Percentiles rank a stretch among this genome's conserved stretches.
Conservation (phyloP, 805 yeast genomes). For the Saturnispora mendoncae region DNA sequence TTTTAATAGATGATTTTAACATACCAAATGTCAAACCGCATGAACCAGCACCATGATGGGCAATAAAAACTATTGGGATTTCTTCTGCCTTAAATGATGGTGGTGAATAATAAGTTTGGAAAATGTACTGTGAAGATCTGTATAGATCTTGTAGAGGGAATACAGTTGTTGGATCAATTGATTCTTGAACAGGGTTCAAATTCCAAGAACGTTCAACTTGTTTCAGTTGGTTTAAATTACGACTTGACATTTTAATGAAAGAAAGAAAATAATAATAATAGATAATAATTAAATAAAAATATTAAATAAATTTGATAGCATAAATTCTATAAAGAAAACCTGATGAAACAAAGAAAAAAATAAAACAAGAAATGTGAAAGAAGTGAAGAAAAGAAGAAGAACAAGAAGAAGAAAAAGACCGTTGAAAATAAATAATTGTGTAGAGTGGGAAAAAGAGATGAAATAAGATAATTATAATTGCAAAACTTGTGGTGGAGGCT, state of each 20-base stretch:
- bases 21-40: conserved; percentile 68
- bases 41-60: conserved; percentile 96
- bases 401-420: background rate
- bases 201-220: conserved; percentile 4
- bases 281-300: conserved; percentile 1
- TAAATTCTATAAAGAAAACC: background rate
- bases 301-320: background rate
- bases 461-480: background rate
- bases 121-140: conserved; percentile 21
- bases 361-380: background rate
- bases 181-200: background rate
- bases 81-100: conserved; percentile 35
- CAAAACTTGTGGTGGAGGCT: conserved; percentile 7
- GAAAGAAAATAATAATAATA: background rate
- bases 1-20: conserved; percentile 37
- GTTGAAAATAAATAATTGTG: background rate
- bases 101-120: conserved; percentile 50
- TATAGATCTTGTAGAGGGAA: conserved; percentile 24
- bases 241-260: background rate
- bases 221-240: background rate
- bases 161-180: conserved; percentile 1
- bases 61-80: conserved; percentile 52
- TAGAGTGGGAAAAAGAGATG: no score
- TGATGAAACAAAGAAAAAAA: no score
- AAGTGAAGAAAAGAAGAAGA: background rate